A percentile compares a stretch with the other conserved stretches of the same genome.
Conservation (phyloP, 2,329 filamentous ascomycete genomes). For the Diaporthe batatas region DNA sequence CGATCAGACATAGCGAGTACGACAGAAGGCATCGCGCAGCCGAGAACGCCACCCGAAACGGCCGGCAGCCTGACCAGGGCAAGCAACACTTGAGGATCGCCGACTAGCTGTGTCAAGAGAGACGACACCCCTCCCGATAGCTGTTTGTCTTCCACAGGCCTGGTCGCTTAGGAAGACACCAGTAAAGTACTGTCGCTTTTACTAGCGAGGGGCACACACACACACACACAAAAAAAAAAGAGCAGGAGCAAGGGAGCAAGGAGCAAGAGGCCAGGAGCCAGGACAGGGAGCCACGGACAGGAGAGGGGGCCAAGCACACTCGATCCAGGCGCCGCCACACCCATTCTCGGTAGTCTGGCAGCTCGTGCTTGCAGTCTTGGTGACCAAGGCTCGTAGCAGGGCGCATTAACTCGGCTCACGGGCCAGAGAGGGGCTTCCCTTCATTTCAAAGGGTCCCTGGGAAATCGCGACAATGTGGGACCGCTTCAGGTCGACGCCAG, state of each 20-base stretch:
- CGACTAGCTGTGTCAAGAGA: conserved; percentile 29
- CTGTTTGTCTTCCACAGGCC: background rate
- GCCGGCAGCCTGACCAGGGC: background rate
- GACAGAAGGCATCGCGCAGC: conserved; percentile 9
- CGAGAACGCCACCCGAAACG: conserved; percentile 26
- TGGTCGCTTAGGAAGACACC: background rate
- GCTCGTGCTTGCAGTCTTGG: background rate
- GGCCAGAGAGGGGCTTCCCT: conserved; percentile 28
- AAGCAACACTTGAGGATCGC: background rate
- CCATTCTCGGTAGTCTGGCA: background rate
- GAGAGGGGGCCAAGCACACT: background rate
- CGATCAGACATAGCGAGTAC: conserved; percentile 9
- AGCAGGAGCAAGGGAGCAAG: background rate
- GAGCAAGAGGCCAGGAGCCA: background rate
- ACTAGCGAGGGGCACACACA: background rate
- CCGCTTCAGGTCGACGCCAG: conserved; percentile 22
- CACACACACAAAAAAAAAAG: background rate
- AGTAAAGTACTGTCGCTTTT: background rate
- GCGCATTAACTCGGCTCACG: conserved; percentile 26
- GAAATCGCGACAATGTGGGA: conserved; percentile 33
- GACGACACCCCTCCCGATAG: background rate
- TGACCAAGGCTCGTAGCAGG: background rate
- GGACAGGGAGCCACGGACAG: background rate
- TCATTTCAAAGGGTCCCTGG: conserved; percentile 7
- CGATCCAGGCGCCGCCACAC: background rate